Evolutionary conservation across 2,329 filamentous ascomycete genomes (phyloP).

Genomic region (Microcyclospora pomicola): DNA sequence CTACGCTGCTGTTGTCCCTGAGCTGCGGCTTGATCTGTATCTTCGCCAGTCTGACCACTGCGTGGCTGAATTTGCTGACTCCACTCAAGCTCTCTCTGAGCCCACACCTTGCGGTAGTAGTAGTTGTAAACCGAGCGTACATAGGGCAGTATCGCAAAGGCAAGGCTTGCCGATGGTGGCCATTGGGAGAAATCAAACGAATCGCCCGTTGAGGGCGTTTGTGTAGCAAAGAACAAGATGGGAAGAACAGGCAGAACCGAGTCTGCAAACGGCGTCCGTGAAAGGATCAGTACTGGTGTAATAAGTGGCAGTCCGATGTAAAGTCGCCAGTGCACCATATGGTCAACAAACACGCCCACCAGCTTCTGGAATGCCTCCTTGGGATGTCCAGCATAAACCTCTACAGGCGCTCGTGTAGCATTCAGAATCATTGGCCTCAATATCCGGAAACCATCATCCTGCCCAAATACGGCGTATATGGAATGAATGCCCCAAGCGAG

Average conservation of each 20-base stretch:
- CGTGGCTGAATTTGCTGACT: conserved; percentile 48
- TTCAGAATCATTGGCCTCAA: conserved; percentile 28
- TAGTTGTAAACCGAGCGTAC: conserved; percentile 49
- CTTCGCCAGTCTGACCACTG: conserved; percentile 16
- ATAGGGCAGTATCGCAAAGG: conserved; percentile 53
- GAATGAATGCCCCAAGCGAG: conserved; percentile 44
- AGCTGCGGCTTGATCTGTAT: conserved; percentile 4
- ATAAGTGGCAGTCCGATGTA: conserved; percentile 53
- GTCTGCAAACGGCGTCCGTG: conserved; percentile 50
- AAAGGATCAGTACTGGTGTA: conserved; percentile 52
- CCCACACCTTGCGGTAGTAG: conserved; percentile 47
- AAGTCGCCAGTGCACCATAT: conserved; percentile 32
- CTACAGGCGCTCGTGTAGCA: conserved; percentile 10
- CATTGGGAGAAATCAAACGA: conserved; percentile 42
- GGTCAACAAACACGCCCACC: conserved; percentile 12
- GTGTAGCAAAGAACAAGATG: conserved; percentile 45
- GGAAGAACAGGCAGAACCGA: conserved; percentile 49
- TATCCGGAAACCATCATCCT: conserved; percentile 44
- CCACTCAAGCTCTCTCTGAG: conserved; percentile 45
- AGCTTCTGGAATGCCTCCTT: conserved; percentile 6
- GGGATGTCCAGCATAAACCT: conserved; percentile 10
- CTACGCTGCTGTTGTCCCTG: conserved; percentile 3
- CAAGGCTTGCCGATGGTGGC: conserved; percentile 53
- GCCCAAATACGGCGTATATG: conserved; percentile 52
- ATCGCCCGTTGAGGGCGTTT: conserved; percentile 30